Evolutionary conservation across 2,329 filamentous ascomycete species (phyloP), one percentile per base, ranked within the genome.

Genomic region (Diaporthe sp.): DNA sequence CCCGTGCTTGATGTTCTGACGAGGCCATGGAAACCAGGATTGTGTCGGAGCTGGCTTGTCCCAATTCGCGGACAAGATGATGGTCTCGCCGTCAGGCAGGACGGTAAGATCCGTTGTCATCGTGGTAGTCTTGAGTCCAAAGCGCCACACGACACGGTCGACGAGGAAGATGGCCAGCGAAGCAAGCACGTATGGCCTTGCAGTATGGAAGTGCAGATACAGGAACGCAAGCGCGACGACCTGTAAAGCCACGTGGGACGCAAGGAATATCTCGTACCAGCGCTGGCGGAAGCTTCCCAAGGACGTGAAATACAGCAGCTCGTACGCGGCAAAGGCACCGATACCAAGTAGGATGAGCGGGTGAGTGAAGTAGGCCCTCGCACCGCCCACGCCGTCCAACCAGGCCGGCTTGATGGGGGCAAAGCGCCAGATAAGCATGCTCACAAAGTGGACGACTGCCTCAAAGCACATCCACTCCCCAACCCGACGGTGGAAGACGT

Each of bases 191-290:
- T 91, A 94, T 0, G 88, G 86, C 25, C 86, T 84, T 10, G 86
- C 86, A 8, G 85, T 87, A 71, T 81, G 82, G 80, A 90, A 90
- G 79, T 94, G 92, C 71, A 93, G 86, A 82, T 86, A 93, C 9
- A 93, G 81, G 70, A 92, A 88, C 0, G 83, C 82, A 15, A 93
- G 84, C 0, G 88, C 91, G 4, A 85, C 83, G 8, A 87, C 79
- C 80, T 93, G 92, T 15, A 93, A 83, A 13, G 89, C 71, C 49
- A 93, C 85, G 79, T 93, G 92, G 3, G 86, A 81, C 0, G 85
- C 89, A 3, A 93, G 84, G 78, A 93, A 93, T 0, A 91, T 73
- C 82, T 93, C 92, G 79, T 93, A 93, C 85, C 88, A 92, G 34
- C 87, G 84, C 78, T 88, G 86, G 10, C 92, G 87, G 79, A 93